These are phyloP conservation scores for Microglena sp. DNA, from an alignment of 139 green algal genomes.

Conservation along the genomic window DNA sequence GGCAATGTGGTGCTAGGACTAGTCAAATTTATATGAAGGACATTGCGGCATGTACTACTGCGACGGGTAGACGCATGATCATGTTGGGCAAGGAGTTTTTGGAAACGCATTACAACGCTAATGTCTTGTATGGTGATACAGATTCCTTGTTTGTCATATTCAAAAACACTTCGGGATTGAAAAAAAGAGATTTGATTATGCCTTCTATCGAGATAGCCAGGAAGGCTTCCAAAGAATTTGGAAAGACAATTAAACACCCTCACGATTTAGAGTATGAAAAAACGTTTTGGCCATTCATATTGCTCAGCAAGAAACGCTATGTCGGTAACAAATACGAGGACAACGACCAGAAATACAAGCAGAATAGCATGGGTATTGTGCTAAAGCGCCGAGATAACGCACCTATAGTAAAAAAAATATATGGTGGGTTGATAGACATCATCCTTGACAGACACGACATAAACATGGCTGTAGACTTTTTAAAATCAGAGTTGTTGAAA, in stretches of 20 bases:
- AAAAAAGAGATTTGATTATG: not conserved
- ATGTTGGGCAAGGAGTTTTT: constrained; percentile 15
- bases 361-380: constrained; percentile 21
- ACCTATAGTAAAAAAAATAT: constrained; percentile 14
- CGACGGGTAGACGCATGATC: constrained; percentile 14
- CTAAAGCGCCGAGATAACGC: constrained; percentile 18
- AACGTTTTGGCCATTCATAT: constrained; percentile 13
- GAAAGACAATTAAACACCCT: not conserved
- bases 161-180: not conserved
- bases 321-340: constrained; percentile 19
- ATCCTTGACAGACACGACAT: constrained; percentile 4
- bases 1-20: constrained; percentile 8
- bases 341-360: not conserved
- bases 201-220: not conserved
- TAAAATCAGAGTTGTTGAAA: not conserved
- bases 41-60: constrained; percentile 18
- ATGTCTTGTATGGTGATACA: constrained; percentile 18
- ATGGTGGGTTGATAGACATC: constrained; percentile 15
- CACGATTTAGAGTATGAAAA: constrained; percentile 26
- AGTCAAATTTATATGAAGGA: constrained; percentile 12
- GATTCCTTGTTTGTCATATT: not conserved
- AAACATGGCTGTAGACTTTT: not conserved
- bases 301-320: constrained; percentile 22
- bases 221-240: not conserved
- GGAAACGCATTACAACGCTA: not conserved